Evolutionary conservation across 495 filamentous ascomycete genomes (phyloP).

Genomic region (Baudoinia panamericana): DNA sequence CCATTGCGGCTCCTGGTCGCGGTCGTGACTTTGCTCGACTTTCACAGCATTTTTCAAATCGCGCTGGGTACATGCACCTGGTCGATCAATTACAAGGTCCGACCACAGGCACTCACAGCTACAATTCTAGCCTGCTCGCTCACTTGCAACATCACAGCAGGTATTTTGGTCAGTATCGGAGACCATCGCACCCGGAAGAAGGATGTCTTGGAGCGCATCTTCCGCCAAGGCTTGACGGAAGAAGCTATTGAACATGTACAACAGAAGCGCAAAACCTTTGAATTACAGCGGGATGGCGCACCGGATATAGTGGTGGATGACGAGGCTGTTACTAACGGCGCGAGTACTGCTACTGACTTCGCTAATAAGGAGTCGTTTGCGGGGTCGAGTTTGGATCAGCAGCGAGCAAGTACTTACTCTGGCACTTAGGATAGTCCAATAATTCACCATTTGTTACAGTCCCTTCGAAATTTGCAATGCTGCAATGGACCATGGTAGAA

Average conservation of each 20-base stretch:
- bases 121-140: constrained; percentile 68
- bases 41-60: constrained; percentile 62
- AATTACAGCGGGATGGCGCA: too few species aligned
- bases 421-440: too few species aligned
- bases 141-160: constrained; percentile 55
- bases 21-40: constrained; percentile 61
- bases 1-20: constrained; percentile 56
- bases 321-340: too few species aligned
- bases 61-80: constrained; percentile 62
- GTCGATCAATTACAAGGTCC: constrained; percentile 48
- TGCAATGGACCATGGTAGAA: too few species aligned
- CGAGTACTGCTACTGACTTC: too few species aligned
- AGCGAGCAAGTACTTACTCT: too few species aligned
- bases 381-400: too few species aligned
- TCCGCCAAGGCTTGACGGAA: constrained; percentile 56
- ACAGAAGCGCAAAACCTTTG: not conserved
- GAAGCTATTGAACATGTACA: constrained; percentile 48
- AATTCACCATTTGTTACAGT: too few species aligned
- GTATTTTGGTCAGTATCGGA: constrained; percentile 58
- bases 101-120: constrained; percentile 58
- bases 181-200: constrained; percentile 64
- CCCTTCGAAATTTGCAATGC: too few species aligned
- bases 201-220: constrained; percentile 62
- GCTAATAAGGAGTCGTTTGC: too few species aligned
- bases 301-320: too few species aligned